Evolutionary conservation across 129 eudicot species (phyloP).

Genomic region (Pulicaria dysenterica): DNA sequence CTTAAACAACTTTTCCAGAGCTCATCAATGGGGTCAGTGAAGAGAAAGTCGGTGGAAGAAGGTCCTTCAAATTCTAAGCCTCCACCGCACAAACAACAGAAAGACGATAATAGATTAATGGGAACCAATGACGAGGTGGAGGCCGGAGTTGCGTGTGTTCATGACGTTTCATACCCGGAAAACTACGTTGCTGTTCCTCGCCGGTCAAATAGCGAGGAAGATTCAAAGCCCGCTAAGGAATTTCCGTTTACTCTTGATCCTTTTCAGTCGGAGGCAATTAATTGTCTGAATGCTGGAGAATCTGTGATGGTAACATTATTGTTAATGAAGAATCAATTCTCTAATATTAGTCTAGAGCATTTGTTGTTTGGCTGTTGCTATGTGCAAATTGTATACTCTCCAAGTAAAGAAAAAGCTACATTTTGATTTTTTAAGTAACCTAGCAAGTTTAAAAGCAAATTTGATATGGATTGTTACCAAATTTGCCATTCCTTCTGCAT

Average conservation of each 20-base stretch:
- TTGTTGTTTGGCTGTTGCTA: too few species aligned
- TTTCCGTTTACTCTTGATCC: constrained; percentile 86
- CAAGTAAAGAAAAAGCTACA: background rate
- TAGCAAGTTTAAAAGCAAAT: background rate
- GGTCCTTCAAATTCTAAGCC: constrained; percentile 43
- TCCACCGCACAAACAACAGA: constrained; percentile 52
- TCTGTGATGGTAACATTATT: constrained; percentile 80
- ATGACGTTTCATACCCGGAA: constrained; percentile 82
- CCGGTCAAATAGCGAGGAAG: constrained; percentile 32
- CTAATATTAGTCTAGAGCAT: background rate
- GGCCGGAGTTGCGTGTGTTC: constrained; percentile 69
- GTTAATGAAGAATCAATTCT: background rate
- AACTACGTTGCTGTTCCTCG: constrained; percentile 47
- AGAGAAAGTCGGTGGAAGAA: constrained; percentile 61
- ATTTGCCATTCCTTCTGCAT: background rate
- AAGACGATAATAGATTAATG: constrained; percentile 29
- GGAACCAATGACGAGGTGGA: constrained; percentile 41
- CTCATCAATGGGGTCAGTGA: constrained; percentile 55
- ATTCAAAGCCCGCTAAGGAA: constrained; percentile 78
- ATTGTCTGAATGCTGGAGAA: constrained; percentile 83
- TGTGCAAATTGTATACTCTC: background rate
- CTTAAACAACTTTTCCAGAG: background rate
- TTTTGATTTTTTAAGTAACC: background rate
- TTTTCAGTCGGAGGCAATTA: constrained; percentile 85
- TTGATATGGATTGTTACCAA: background rate